Conservation (phyloP, 2,329 filamentous ascomycete species). For the Corynespora cassiicola region DNA sequence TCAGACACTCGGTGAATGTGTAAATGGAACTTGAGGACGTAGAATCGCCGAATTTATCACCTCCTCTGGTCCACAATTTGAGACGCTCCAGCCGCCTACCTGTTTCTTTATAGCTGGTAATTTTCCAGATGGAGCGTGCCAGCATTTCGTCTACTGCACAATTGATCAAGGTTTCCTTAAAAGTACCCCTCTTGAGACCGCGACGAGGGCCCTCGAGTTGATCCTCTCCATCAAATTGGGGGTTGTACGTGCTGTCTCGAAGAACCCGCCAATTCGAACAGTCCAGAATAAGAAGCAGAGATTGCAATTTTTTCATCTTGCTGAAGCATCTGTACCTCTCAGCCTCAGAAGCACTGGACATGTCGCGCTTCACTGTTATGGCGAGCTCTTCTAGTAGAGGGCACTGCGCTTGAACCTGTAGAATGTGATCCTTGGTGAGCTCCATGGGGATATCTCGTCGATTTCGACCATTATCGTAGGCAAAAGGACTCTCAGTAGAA, state of each 20-base stretch:
- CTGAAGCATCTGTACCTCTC: conserved; percentile 23
- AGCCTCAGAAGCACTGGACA: conserved; percentile 19
- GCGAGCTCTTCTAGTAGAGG: conserved; percentile 19
- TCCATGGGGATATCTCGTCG: conserved; percentile 20
- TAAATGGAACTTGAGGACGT: background rate
- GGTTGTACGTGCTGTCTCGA: conserved; percentile 16
- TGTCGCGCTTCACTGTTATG: conserved; percentile 22
- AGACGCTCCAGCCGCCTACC: conserved; percentile 22
- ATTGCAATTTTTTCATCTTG: conserved; percentile 16
- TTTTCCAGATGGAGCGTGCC: conserved; percentile 24
- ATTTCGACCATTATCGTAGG: conserved; percentile 6
- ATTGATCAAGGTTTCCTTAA: conserved; percentile 22
- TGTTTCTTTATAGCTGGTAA: conserved; percentile 18
- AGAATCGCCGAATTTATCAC: conserved; percentile 7
- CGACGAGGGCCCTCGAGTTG: background rate
- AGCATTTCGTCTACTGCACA: conserved; percentile 27
- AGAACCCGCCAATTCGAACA: conserved; percentile 17
- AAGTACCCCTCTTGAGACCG: conserved; percentile 11
- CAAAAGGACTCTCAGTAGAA: conserved; percentile 7
- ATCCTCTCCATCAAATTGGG: conserved; percentile 17
- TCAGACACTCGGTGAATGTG: conserved; percentile 12
- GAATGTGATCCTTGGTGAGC: conserved; percentile 17
- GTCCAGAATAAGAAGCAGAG: conserved; percentile 22
- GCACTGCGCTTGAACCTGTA: conserved; percentile 18
- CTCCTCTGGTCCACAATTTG: conserved; percentile 24